Evolutionary conservation across 306 rosid species (phyloP).

Genomic region (Amphicarpaea edgeworthii): DNA sequence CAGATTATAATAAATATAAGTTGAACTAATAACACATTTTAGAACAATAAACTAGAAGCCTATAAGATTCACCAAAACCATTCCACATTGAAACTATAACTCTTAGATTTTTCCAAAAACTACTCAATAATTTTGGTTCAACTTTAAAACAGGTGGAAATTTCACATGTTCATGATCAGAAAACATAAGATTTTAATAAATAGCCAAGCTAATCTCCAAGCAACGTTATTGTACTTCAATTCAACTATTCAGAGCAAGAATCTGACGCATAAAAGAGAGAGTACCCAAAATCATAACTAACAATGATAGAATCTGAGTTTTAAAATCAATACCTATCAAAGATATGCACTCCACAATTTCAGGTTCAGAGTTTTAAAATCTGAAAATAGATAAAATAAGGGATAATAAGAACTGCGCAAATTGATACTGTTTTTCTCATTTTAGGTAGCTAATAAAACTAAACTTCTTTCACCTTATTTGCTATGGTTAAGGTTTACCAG

Average conservation of each 20-base stretch:
- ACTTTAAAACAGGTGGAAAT: no score
- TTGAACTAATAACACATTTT: neutral
- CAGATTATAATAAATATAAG: no score
- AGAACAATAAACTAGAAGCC: neutral
- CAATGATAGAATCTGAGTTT: no score
- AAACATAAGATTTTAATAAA: no score
- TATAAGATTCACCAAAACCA: neutral
- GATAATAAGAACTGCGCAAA: conserved; percentile 28
- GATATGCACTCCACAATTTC: conserved; percentile 43
- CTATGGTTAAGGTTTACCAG: conserved; percentile 11
- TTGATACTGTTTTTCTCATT: neutral
- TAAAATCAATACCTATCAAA: conserved; percentile 82
- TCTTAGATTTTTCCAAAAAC: no score
- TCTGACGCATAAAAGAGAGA: no score
- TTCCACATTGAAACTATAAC: neutral
- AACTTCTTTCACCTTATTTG: conserved; percentile 2
- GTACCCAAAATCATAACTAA: no score
- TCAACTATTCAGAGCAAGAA: conserved; percentile 17
- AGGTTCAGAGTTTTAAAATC: conserved; percentile 39
- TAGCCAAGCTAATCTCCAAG: no score
- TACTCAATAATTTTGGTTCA: no score
- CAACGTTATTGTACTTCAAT: conserved; percentile 1
- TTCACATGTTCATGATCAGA: no score
- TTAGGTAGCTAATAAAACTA: conserved; percentile 8
- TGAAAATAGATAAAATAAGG: conserved; percentile 29